Percentiles rank a stretch among this genome's conserved stretches.
These are phyloP conservation scores for Arabidopsis hybrid DNA, from an alignment of 441 rosid species.

Conservation along the genomic window DNA sequence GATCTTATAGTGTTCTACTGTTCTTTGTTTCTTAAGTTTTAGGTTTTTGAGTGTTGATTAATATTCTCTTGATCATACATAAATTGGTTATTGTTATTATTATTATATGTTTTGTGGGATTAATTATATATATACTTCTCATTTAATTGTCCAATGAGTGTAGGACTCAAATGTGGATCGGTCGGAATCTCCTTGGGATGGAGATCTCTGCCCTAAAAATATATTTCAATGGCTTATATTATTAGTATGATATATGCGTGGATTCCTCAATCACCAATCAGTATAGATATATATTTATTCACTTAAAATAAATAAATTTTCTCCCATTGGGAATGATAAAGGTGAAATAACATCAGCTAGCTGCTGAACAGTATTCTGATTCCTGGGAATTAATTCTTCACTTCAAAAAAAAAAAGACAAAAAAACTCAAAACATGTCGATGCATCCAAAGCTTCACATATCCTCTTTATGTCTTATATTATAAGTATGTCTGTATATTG, in stretches of 20 bases:
- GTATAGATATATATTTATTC: conserved; percentile 31
- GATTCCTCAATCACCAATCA: conserved; percentile 36
- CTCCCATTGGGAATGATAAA: conserved; percentile 47
- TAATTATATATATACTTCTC: neutral
- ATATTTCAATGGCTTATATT: neutral
- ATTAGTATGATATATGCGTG: conserved; percentile 5
- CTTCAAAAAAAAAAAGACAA: conserved; percentile 34
- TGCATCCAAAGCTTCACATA: conserved; percentile 66
- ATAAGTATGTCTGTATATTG: neutral
- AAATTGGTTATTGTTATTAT: neutral
- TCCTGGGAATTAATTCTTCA: conserved; percentile 33
- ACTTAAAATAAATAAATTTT: conserved; percentile 24
- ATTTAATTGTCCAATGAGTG: conserved; percentile 37
- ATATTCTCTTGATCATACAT: neutral
- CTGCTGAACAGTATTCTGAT: conserved; percentile 42
- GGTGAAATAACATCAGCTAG: conserved; percentile 48
- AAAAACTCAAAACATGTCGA: conserved; percentile 51
- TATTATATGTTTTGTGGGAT: neutral
- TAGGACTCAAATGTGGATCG: conserved; percentile 39
- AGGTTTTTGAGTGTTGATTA: neutral
- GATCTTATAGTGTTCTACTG: conserved; percentile 4
- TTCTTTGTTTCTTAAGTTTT: conserved; percentile 1
- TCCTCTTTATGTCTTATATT: conserved; percentile 25
- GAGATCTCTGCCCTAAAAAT: conserved; percentile 34
- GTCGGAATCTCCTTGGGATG: conserved; percentile 44